Percentiles rank a stretch among this genome's conserved stretches.
phyloP scores from a whole-genome alignment of 2,329 filamentous ascomycete genomes.

The Microascus cirrosus region DNA sequence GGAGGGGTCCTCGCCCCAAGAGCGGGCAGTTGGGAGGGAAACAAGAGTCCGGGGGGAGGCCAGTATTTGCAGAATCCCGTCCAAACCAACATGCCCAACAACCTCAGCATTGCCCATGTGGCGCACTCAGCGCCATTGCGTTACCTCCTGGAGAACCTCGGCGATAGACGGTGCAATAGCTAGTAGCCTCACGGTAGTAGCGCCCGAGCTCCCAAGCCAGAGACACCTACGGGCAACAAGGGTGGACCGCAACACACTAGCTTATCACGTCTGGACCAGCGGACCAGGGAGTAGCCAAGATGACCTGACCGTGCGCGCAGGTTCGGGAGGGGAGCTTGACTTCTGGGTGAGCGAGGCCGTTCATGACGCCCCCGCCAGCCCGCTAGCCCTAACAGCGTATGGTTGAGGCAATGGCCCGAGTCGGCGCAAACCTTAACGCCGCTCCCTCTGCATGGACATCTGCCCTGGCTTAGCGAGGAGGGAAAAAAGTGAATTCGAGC shows the following conservation, averaged over 20 bases:
- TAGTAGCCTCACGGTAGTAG: not conserved
- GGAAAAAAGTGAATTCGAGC: not conserved
- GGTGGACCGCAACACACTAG: not conserved
- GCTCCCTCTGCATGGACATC: not conserved
- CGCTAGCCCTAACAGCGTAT: conserved; percentile 5
- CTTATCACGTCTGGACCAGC: not conserved
- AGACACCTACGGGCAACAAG: not conserved
- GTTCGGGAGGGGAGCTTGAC: not conserved
- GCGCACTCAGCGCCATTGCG: not conserved
- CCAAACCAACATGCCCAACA: not conserved
- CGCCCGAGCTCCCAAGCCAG: not conserved
- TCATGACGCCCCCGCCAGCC: not conserved
- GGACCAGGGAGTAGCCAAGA: not conserved
- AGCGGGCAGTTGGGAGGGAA: not conserved
- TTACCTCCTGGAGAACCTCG: not conserved
- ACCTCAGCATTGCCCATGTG: not conserved
- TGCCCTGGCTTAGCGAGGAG: not conserved
- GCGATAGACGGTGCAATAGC: not conserved
- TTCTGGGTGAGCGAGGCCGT: not conserved
- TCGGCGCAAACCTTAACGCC: conserved; percentile 1
- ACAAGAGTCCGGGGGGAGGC: not conserved
- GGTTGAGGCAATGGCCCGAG: conserved; percentile 3
- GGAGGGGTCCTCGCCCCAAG: not conserved
- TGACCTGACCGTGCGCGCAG: not conserved
- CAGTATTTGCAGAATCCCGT: not conserved